Evolutionary conservation across 306 rosid species (phyloP), one percentile per base, ranked within the genome.

Genomic region (Quercus ilex): DNA sequence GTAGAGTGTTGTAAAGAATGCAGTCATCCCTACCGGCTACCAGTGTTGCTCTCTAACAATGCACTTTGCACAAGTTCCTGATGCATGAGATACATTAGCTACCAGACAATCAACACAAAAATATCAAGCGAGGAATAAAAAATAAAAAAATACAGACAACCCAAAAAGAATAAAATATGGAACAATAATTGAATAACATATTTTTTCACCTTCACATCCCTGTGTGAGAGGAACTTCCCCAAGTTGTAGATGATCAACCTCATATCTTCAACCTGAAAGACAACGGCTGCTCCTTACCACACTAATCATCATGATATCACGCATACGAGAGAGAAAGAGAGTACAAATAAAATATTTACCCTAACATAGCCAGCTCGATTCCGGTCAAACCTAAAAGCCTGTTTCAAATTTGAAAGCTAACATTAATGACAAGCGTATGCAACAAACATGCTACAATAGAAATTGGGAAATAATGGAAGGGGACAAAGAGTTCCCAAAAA

Each of bases 61-160:
- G 98, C 99, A 85, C 98, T 95, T 78, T 92, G 99, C 64, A 92
- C 99, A 55, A 95, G 99, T 78, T 95, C 99, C 99, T 92, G 92
- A 74, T 70, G 81, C n/a, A 60, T 52, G 58, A 19, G 71, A 20
- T 73, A 28, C 35, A 33, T 78, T 52, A 72, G 31, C 79, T 73
- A 79, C 64, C 33, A 33, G 17, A 56, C 69, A 41, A 17, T 9
- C 6, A 38, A 38, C 46, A 31, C 20, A 31, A 77, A 17, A 75
- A n/a, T 25, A 43, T 74, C 67, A 62, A 14, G 55, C 23, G 35
- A 4, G 38, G 18, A 55, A n/a, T 38, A 1, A 38, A 38, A 38
- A 55, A n/a, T 38, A 2, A 4, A 57, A 57, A 55, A n/a, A 4
- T 25, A 35, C 1, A 23, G 15, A 18, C 9, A 1, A 17, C 38